phyloP scores from a whole-genome alignment of 2,329 filamentous ascomycete species.

The Penicillium griseofulvum region DNA sequence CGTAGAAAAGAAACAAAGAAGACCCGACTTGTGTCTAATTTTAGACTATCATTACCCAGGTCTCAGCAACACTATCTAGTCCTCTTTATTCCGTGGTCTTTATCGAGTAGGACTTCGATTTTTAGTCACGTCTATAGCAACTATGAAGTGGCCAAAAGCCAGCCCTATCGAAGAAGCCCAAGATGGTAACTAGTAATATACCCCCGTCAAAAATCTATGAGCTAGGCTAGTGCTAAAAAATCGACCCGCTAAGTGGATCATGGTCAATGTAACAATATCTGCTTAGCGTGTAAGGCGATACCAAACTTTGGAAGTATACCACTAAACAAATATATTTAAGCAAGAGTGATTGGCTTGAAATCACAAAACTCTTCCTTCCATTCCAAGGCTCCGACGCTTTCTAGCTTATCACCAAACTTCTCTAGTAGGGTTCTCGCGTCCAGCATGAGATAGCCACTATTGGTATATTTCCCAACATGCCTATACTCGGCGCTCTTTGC shows the following conservation, averaged over 20 bases:
- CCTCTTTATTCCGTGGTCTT: too few relatives aligned
- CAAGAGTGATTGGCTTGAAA: slow-evolving; percentile 4
- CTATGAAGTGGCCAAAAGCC: neutral
- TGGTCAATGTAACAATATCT: too few relatives aligned
- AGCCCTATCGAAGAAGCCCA: slow-evolving; percentile 3
- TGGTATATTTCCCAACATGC: neutral
- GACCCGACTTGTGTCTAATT: neutral
- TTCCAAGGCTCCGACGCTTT: slow-evolving; percentile 5
- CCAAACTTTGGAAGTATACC: too few relatives aligned
- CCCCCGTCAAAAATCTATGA: too few relatives aligned
- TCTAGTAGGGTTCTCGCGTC: neutral
- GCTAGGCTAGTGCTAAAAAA: too few relatives aligned
- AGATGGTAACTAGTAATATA: too few relatives aligned
- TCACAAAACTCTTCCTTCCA: slow-evolving; percentile 10
- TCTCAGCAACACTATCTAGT: too few relatives aligned
- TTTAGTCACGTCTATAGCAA: neutral
- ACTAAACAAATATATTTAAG: neutral
- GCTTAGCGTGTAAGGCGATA: too few relatives aligned
- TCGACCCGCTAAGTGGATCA: too few relatives aligned
- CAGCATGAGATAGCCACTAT: neutral
- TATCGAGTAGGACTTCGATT: too few relatives aligned
- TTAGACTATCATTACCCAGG: neutral
- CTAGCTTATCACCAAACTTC: slow-evolving; percentile 1
- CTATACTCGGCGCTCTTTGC: slow-evolving; percentile 7
- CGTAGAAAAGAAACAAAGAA: neutral